Conservation (phyloP, 78 protist species). For the Tieghemostelium lacteum region DNA sequence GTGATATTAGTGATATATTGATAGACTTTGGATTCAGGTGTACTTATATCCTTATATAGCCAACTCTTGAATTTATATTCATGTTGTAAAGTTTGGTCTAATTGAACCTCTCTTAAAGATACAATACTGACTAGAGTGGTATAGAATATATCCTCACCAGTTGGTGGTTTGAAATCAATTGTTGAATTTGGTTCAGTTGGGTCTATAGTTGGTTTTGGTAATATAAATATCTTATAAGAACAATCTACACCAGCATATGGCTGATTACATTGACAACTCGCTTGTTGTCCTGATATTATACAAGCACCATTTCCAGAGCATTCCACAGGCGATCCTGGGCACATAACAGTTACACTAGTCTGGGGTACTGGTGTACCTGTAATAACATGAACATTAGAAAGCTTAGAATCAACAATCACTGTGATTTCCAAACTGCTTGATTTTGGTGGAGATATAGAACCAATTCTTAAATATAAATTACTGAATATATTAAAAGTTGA, state of each 20-base stretch:
- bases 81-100: background rate
- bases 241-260: background rate
- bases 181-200: background rate
- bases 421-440: background rate
- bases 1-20: background rate
- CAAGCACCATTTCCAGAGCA: background rate
- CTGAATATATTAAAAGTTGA: background rate
- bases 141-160: too few species aligned
- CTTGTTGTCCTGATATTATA: background rate
- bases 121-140: background rate
- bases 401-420: background rate
- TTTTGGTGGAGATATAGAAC: background rate
- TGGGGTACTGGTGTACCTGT: background rate
- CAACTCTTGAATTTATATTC: background rate
- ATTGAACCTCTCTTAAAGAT: background rate
- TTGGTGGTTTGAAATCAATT: background rate
- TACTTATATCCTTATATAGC: background rate
- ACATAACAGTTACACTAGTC: too few species aligned
- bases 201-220: background rate
- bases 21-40: background rate
- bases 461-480: too few species aligned
- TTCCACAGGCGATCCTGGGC: background rate
- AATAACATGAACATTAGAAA: too few species aligned
- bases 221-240: background rate
- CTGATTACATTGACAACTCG: background rate